Percentiles rank a stretch among this genome's conserved stretches.
These are phyloP conservation scores for Pinus taeda DNA, from an alignment of 75 land plant species.

Conservation along the genomic window DNA sequence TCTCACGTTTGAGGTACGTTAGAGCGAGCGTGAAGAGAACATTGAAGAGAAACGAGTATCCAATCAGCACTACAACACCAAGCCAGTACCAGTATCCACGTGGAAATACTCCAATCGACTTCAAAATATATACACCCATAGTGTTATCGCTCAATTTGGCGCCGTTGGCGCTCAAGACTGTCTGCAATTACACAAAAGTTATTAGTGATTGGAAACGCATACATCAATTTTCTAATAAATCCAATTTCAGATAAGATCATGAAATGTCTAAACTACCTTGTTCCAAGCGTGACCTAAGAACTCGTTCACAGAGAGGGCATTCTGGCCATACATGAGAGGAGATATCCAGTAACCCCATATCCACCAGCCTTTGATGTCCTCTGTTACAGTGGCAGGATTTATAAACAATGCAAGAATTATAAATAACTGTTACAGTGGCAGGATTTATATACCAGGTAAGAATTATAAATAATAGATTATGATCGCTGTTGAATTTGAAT, in stretches of 20 bases:
- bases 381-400: slow-evolving; percentile 21
- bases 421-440: slow-evolving; percentile 22
- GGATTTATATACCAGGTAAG: neutral
- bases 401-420: no score
- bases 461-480: neutral
- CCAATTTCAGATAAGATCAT: no score
- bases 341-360: slow-evolving; percentile 89
- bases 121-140: slow-evolving; percentile 15
- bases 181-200: neutral
- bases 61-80: slow-evolving; percentile 16
- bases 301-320: slow-evolving; percentile 74
- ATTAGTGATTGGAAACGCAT: no score
- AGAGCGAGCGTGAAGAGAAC: slow-evolving; percentile 15
- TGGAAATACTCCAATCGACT: slow-evolving; percentile 23
- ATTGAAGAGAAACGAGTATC: slow-evolving; percentile 24
- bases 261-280: slow-evolving; percentile 28
- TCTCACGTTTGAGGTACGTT: slow-evolving; percentile 22
- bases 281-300: slow-evolving; percentile 74
- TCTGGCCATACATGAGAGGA: slow-evolving; percentile 81
- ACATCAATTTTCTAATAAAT: no score
- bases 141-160: slow-evolving; percentile 12
- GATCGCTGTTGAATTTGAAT: no score
- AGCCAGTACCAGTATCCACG: slow-evolving; percentile 28
- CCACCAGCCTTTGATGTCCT: slow-evolving; percentile 79
- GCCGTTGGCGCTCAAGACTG: neutral